Conservation (phyloP, 495 filamentous ascomycete species). For the Talaromyces wortmannii region DNA sequence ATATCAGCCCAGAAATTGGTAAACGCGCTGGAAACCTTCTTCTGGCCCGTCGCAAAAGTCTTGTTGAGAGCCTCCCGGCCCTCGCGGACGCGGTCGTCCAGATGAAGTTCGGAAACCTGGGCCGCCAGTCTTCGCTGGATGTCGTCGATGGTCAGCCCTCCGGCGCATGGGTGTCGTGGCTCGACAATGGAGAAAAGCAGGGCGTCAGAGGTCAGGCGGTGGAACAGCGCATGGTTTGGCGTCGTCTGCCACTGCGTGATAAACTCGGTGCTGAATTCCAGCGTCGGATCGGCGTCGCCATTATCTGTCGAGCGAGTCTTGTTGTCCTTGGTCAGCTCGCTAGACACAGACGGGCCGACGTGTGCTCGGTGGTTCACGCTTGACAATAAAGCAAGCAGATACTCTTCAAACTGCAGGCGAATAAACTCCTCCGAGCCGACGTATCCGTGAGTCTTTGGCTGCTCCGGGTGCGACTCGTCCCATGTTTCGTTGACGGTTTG, state of each 20-base stretch:
- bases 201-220: constrained; percentile 66
- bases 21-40: constrained; percentile 77
- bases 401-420: constrained; percentile 95
- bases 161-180: constrained; percentile 86
- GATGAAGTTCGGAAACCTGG: constrained; percentile 80
- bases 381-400: constrained; percentile 82
- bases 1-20: constrained; percentile 86
- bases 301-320: constrained; percentile 31
- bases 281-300: constrained; percentile 74
- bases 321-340: constrained; percentile 13
- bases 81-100: constrained; percentile 75
- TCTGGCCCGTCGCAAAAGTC: constrained; percentile 72
- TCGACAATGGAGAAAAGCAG: constrained; percentile 92
- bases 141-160: constrained; percentile 92
- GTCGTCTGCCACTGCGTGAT: constrained; percentile 76
- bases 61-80: constrained; percentile 72
- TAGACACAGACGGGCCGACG: constrained; percentile 30
- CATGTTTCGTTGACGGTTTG: constrained; percentile 93
- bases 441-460: constrained; percentile 90
- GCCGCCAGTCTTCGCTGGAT: constrained; percentile 84
- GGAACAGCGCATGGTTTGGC: constrained; percentile 83
- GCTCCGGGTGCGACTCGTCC: constrained; percentile 83
- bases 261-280: constrained; percentile 69
- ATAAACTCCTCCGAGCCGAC: constrained; percentile 98
- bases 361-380: constrained; percentile 85